phyloP scores from a whole-genome alignment of 768 basidiomycete species.

The Neoboletus magnificus region DNA sequence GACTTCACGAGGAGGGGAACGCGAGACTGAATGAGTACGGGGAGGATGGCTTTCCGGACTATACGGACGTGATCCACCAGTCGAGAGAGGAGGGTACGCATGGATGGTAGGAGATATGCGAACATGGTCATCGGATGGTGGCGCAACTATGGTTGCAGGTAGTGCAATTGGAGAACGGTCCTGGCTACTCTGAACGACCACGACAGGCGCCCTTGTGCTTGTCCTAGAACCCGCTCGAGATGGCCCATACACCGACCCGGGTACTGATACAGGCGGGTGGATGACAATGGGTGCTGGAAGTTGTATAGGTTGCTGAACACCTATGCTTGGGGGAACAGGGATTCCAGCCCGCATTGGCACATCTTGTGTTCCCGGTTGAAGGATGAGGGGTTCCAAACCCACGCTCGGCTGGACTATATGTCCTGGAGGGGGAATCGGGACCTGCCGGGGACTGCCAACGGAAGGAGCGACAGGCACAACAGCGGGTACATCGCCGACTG shows the following conservation, averaged over 20 bases:
- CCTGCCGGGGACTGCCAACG: conserved; percentile 4
- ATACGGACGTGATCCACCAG: conserved; percentile 11
- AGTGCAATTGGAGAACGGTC: conserved; percentile 21
- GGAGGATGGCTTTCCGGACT: conserved; percentile 4
- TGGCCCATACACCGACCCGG: conserved; percentile 2
- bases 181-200: conserved; percentile 16
- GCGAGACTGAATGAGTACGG: neutral
- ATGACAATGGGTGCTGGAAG: conserved; percentile 16
- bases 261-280: conserved; percentile 13
- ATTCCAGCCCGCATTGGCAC: neutral
- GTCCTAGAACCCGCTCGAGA: conserved; percentile 21
- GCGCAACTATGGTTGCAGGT: conserved; percentile 18
- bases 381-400: neutral
- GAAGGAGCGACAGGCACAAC: conserved; percentile 17
- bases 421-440: conserved; percentile 21
- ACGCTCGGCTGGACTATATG: conserved; percentile 7
- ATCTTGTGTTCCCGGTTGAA: neutral
- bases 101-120: conserved; percentile 27
- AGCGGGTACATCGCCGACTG: conserved; percentile 7
- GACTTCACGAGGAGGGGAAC: conserved; percentile 4
- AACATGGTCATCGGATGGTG: conserved; percentile 9
- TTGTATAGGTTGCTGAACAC: neutral
- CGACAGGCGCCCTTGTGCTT: conserved; percentile 9
- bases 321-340: conserved; percentile 2
- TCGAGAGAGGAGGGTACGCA: conserved; percentile 12